Percentiles rank a stretch among this genome's conserved stretches.
These are phyloP conservation scores for Linderina pennispora DNA, from an alignment of 192 early-diverging fungal genomes.

Conservation along the genomic window DNA sequence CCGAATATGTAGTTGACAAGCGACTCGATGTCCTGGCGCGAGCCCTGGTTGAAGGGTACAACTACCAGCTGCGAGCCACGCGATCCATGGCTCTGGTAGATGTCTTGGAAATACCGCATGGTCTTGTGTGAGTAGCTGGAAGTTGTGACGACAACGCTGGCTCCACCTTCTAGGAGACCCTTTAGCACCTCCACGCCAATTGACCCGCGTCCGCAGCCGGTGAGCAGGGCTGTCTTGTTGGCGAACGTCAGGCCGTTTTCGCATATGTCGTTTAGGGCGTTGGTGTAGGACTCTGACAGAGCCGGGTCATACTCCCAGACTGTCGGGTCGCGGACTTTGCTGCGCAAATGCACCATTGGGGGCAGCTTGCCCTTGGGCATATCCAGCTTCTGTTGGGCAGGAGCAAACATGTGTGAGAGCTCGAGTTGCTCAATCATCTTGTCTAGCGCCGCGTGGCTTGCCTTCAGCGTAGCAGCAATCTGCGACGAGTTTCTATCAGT, in stretches of 20 bases:
- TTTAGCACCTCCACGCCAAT: conserved; percentile 89
- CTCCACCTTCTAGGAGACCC: conserved; percentile 86
- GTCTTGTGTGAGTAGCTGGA: conserved; percentile 75
- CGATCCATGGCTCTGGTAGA: conserved; percentile 82
- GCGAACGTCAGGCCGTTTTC: conserved; percentile 78
- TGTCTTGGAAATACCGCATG: conserved; percentile 79
- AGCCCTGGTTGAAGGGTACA: conserved; percentile 94
- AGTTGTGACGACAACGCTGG: conserved; percentile 86
- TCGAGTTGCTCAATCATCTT: too few species aligned
- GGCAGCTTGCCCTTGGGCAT: conserved; percentile 52
- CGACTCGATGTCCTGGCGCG: conserved; percentile 69
- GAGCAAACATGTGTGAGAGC: too few species aligned
- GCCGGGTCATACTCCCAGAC: conserved; percentile 66
- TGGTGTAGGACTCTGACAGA: conserved; percentile 63
- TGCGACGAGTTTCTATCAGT: background rate
- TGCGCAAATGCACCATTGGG: conserved; percentile 66
- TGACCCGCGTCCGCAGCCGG: conserved; percentile 85
- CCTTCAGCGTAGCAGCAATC: too few species aligned
- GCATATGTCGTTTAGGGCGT: conserved; percentile 67
- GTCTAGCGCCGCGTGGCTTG: too few species aligned
- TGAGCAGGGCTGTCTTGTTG: conserved; percentile 76
- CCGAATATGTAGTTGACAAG: conserved; percentile 79
- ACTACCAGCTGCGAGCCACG: conserved; percentile 79
- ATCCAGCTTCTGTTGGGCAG: conserved; percentile 24
- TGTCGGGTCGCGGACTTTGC: conserved; percentile 46